Evolutionary conservation across 805 yeast genomes (phyloP).

Genomic region (Scheffersomyces amazonensis): DNA sequence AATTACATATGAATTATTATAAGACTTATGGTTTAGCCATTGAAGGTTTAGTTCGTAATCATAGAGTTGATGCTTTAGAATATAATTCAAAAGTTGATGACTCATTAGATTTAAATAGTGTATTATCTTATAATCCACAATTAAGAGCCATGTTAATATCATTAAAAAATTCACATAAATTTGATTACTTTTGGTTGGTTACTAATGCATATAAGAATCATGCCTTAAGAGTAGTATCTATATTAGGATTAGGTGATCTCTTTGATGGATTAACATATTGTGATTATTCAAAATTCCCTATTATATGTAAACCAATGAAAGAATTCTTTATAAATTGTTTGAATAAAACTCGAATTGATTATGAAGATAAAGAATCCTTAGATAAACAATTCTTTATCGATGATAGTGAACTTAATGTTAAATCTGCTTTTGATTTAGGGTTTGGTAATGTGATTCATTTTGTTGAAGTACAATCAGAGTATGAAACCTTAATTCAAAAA

Average conservation of each 20-base stretch:
- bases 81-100: conserved; percentile 91
- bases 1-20: conserved; percentile 72
- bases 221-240: conserved; percentile 72
- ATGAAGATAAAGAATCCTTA: conserved; percentile 23
- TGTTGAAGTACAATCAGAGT: conserved; percentile 66
- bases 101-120: conserved; percentile 77
- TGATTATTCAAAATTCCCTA: conserved; percentile 69
- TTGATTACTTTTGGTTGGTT: conserved; percentile 81
- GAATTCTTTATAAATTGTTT: conserved; percentile 65
- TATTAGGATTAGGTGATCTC: conserved; percentile 86
- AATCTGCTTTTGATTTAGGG: conserved; percentile 68
- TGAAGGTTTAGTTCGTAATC: conserved; percentile 75
- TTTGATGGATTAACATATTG: conserved; percentile 95
- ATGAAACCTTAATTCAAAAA: conserved; percentile 25
- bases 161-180: conserved; percentile 43
- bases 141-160: conserved; percentile 51
- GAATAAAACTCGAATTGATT: conserved; percentile 55
- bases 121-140: conserved; percentile 60
- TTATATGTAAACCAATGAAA: conserved; percentile 88
- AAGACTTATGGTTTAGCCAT: conserved; percentile 88
- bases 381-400: conserved; percentile 73
- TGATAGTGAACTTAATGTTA: conserved; percentile 78
- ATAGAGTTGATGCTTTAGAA: conserved; percentile 80
- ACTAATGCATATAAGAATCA: conserved; percentile 94
- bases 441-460: conserved; percentile 71